Evolutionary conservation across 2,329 filamentous ascomycete genomes (phyloP).

Genomic region (Fonsecaea erecta): DNA sequence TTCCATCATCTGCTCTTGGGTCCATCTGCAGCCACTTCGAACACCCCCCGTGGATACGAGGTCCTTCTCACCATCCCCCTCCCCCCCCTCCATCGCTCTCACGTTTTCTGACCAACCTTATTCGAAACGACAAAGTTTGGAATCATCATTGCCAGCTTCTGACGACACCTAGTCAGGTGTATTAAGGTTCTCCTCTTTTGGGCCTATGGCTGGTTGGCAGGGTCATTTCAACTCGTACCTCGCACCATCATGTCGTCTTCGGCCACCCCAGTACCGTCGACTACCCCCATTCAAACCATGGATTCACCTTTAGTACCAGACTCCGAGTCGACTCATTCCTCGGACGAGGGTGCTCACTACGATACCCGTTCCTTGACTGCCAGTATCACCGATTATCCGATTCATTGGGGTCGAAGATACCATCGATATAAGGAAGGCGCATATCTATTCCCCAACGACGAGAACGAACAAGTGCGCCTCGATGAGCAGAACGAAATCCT

Average conservation of each 20-base stretch:
- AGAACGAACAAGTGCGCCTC: conserved; percentile 59
- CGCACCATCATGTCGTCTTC: conserved; percentile 10
- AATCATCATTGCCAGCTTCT: neutral
- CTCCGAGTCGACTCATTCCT: conserved; percentile 28
- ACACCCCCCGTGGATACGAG: neutral
- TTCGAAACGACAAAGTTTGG: neutral
- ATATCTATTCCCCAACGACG: conserved; percentile 58
- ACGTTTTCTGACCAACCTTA: neutral
- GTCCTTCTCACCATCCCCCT: neutral
- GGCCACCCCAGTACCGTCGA: conserved; percentile 3
- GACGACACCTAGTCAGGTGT: neutral
- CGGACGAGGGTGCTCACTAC: conserved; percentile 25
- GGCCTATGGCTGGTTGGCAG: conserved; percentile 7
- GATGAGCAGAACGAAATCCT: conserved; percentile 62
- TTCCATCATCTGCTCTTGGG: neutral
- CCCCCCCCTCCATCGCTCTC: neutral
- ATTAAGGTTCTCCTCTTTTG: neutral
- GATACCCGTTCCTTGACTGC: conserved; percentile 50
- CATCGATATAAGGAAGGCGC: conserved; percentile 53
- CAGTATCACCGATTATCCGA: conserved; percentile 51
- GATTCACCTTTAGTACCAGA: conserved; percentile 31
- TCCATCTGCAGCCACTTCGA: neutral
- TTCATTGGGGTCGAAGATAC: conserved; percentile 50
- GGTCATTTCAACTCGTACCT: neutral
- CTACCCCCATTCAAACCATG: conserved; percentile 18